These are phyloP conservation scores for Sicyos baderoa DNA, from an alignment of 306 rosid genomes.

Conservation along the genomic window DNA sequence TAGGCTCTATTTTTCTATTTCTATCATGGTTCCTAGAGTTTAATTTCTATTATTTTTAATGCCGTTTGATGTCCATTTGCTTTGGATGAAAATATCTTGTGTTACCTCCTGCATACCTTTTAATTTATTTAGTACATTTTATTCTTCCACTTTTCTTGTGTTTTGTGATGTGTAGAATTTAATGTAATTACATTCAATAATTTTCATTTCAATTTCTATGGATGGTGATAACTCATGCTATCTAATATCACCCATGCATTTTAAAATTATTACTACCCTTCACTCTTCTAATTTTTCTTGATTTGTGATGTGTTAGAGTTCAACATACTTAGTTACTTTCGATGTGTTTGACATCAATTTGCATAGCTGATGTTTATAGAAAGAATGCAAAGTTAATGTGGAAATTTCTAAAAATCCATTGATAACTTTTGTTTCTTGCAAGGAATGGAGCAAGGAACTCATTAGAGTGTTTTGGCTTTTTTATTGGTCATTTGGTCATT, in stretches of 20 bases:
- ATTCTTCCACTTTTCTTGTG: slow-evolving; percentile 4
- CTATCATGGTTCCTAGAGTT: background rate
- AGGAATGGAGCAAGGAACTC: background rate
- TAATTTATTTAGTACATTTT: background rate
- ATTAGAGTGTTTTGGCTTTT: background rate
- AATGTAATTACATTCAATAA: background rate
- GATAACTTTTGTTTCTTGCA: slow-evolving; percentile 1
- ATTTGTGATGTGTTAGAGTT: background rate
- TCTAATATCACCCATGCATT: background rate
- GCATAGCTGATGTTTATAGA: background rate
- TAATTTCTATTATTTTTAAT: background rate
- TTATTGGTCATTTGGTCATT: background rate
- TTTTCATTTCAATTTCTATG: background rate
- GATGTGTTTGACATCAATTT: background rate
- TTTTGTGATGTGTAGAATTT: background rate
- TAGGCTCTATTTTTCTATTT: background rate
- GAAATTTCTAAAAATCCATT: background rate
- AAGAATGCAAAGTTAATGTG: background rate
- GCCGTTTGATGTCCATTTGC: background rate
- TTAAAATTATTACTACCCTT: background rate
- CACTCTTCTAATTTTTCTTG: background rate
- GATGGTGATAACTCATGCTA: background rate
- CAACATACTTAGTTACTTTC: background rate
- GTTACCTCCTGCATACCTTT: background rate
- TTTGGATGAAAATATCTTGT: slow-evolving; percentile 5